phyloP scores from a whole-genome alignment of 495 filamentous ascomycete species.

The Podospora pseudopauciseta region DNA sequence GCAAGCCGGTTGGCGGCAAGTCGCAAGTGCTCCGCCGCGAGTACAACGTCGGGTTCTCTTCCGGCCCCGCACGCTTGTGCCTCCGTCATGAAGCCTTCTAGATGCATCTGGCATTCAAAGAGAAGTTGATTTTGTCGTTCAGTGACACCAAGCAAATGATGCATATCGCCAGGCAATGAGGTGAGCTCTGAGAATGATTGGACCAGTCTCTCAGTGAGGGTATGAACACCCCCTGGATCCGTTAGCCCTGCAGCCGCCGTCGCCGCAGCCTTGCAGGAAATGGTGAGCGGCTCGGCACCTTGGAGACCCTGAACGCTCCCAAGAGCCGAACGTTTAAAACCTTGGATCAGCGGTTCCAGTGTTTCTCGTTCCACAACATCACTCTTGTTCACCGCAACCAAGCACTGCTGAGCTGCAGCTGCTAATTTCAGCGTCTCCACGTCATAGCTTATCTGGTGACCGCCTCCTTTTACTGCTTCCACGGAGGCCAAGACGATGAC shows the following conservation, averaged over 20 bases:
- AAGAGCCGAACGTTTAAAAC: constrained; percentile 36
- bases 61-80: constrained; percentile 25
- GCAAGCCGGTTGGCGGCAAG: constrained; percentile 75
- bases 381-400: constrained; percentile 80
- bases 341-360: constrained; percentile 27
- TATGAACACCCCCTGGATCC: constrained; percentile 65
- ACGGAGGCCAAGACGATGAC: constrained; percentile 76
- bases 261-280: constrained; percentile 61
- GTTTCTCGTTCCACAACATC: constrained; percentile 51
- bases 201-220: constrained; percentile 63
- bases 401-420: constrained; percentile 53
- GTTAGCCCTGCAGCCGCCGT: constrained; percentile 26
- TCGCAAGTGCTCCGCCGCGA: constrained; percentile 87
- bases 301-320: constrained; percentile 28
- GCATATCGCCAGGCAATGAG: constrained; percentile 52
- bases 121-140: constrained; percentile 84
- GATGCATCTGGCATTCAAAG: constrained; percentile 61
- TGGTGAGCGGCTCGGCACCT: constrained; percentile 38
- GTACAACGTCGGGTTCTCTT: constrained; percentile 63
- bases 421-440: constrained; percentile 45
- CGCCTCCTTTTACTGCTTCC: constrained; percentile 44
- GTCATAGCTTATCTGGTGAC: constrained; percentile 45
- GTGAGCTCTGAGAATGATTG: constrained; percentile 71
- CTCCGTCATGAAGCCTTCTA: constrained; percentile 64
- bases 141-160: constrained; percentile 85